These are phyloP conservation scores for Entomophthora muscae DNA, from an alignment of 371 early-diverging fungal species.

Conservation along the genomic window DNA sequence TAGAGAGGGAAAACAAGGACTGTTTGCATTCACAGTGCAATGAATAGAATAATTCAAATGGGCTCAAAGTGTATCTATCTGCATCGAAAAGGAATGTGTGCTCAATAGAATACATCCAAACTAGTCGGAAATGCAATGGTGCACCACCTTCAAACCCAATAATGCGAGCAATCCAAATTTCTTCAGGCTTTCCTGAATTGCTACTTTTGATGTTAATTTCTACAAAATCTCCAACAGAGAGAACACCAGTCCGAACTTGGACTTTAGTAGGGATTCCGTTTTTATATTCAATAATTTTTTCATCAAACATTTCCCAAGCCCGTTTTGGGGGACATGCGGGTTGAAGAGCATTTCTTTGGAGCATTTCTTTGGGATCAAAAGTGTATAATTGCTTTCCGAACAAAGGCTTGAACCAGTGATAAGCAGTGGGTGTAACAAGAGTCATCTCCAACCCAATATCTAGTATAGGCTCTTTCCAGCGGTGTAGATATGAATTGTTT, in stretches of 20 bases:
- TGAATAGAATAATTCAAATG: constrained; percentile 8
- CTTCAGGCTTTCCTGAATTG: background rate
- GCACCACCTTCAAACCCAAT: background rate
- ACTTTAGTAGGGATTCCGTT: background rate
- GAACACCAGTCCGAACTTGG: background rate
- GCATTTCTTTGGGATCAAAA: background rate
- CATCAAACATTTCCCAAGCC: background rate
- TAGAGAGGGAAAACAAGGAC: background rate
- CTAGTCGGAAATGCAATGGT: background rate
- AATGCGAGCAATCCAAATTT: background rate
- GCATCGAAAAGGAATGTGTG: constrained; percentile 10
- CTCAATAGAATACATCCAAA: constrained; percentile 10
- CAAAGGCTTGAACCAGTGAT: constrained; percentile 6
- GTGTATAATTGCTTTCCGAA: constrained; percentile 3
- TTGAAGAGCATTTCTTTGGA: no score
- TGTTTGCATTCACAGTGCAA: constrained; percentile 11
- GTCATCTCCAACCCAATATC: no score
- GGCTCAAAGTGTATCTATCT: background rate
- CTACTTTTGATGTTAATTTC: constrained; percentile 1
- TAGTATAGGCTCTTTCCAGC: no score
- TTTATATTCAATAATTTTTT: no score
- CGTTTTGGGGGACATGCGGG: background rate
- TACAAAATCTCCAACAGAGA: constrained; percentile 10
- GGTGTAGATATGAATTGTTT: no score
- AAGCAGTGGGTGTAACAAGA: constrained; percentile 10